These are phyloP conservation scores for Evernia prunastri DNA, from an alignment of 495 filamentous ascomycete genomes.

Conservation along the genomic window DNA sequence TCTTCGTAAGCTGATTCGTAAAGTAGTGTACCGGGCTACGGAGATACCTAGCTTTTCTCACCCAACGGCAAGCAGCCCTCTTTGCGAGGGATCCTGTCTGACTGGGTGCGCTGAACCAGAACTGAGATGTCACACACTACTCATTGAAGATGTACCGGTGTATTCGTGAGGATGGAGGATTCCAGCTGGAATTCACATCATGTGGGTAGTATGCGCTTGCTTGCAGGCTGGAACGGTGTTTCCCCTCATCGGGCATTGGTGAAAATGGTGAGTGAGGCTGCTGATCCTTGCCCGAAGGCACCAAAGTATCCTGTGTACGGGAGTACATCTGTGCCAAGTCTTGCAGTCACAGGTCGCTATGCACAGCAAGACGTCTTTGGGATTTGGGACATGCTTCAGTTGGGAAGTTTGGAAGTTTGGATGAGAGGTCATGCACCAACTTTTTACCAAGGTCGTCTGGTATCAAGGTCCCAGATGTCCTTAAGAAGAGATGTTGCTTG, in stretches of 20 bases:
- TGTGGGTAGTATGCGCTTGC: conserved; percentile 18
- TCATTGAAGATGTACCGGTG: background rate
- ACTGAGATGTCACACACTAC: background rate
- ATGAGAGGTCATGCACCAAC: background rate
- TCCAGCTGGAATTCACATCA: conserved; percentile 3
- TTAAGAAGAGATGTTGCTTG: conserved; percentile 8
- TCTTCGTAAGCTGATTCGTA: conserved; percentile 14
- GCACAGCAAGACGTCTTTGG: background rate
- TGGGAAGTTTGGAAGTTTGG: no score
- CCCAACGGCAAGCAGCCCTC: background rate
- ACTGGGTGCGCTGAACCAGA: background rate
- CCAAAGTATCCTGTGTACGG: background rate
- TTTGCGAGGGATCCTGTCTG: background rate
- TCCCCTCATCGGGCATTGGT: conserved; percentile 9
- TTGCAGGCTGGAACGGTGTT: conserved; percentile 14
- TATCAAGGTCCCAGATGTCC: background rate
- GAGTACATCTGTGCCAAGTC: background rate
- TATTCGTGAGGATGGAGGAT: background rate
- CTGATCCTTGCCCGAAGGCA: conserved; percentile 9
- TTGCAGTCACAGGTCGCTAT: conserved; percentile 13
- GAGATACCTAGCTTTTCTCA: background rate
- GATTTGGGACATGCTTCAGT: no score
- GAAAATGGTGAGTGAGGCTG: background rate
- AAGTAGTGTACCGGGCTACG: background rate
- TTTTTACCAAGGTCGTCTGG: background rate